Base-by-base conservation (phyloP, 495 filamentous ascomycete species). In the Penicillium cosmopolitanum region DNA sequence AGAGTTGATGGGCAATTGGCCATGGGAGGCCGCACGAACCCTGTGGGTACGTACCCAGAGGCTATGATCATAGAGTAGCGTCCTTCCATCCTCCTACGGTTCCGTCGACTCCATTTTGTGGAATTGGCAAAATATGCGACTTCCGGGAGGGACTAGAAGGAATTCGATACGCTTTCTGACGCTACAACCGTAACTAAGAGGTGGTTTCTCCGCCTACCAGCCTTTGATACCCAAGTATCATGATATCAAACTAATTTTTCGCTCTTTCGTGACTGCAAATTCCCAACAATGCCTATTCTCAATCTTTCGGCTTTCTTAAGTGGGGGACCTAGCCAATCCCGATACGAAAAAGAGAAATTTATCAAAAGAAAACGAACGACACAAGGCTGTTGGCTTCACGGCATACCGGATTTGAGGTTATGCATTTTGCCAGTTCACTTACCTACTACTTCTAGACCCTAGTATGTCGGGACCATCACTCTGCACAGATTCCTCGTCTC, bases 61-160 rank as follows among this genome's bases (percentile, higher is more conserved):
- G 62, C 60, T 61, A 65, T 70, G 57, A 50, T 50, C 47, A 70
- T 67, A 62, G 64, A 58, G 58, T 61, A 62, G 64, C 61, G 58
- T 61, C 46, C 33, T 28, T 25, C 21, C 46, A 13, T 48, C 9
- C 9, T 7, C 18, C 10, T 44, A 44, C 46, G 46, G 46, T 13
- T n/a, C 46, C 46, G 0, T 11, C 19, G 46, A 48, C 19, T 48
- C 46, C 46, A 13, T 28, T 25, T 48, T 31, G 21, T 28, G 9
- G 46, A 44, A 16, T 44, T 15, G 15, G 42, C 42, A 44, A 21
- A 7, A 25, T 7, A 48, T 12, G 21, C 6, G 46, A 19, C 23
- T 48, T 5, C 21, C 21, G 31, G 6, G 21, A 25, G 46, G 19
- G 23, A 19, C 9, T 48, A 48, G 46, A 48, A 48, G 46, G 11